Evolutionary conservation across 306 rosid species (phyloP).

Genomic region (Biancaea sappan): DNA sequence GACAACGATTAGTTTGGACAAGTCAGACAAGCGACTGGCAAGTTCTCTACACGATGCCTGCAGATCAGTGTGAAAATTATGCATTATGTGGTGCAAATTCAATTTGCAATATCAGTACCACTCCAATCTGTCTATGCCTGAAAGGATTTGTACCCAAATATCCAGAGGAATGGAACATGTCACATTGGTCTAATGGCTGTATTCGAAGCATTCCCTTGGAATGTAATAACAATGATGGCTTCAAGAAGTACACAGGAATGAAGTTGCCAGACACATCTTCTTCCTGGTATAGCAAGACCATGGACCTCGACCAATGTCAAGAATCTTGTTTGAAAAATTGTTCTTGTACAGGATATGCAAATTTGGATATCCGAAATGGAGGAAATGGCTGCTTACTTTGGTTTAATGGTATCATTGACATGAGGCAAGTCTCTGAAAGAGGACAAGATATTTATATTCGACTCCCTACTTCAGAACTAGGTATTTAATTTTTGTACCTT

Average conservation of each 20-base stretch:
- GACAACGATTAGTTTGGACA: background rate
- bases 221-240: conserved; percentile 6
- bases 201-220: background rate
- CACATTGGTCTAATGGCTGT: conserved; percentile 16
- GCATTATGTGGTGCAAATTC: conserved; percentile 7
- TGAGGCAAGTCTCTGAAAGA: background rate
- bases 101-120: background rate
- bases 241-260: background rate
- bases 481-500: background rate
- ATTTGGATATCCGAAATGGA: background rate
- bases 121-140: background rate
- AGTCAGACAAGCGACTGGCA: background rate
- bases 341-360: conserved; percentile 20
- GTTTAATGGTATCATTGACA: conserved; percentile 4
- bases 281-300: conserved; percentile 9
- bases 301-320: background rate
- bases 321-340: conserved; percentile 17
- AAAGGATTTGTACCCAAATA: conserved; percentile 8
- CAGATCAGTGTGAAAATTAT: background rate
- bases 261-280: conserved; percentile 29
- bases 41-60: background rate
- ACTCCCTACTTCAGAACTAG: conserved; percentile 39
- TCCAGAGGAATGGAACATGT: conserved; percentile 17
- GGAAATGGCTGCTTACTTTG: conserved; percentile 33
- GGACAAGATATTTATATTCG: conserved; percentile 29